phyloP scores from a whole-genome alignment of 768 basidiomycete species.

The Tricholoma saponaceum region DNA sequence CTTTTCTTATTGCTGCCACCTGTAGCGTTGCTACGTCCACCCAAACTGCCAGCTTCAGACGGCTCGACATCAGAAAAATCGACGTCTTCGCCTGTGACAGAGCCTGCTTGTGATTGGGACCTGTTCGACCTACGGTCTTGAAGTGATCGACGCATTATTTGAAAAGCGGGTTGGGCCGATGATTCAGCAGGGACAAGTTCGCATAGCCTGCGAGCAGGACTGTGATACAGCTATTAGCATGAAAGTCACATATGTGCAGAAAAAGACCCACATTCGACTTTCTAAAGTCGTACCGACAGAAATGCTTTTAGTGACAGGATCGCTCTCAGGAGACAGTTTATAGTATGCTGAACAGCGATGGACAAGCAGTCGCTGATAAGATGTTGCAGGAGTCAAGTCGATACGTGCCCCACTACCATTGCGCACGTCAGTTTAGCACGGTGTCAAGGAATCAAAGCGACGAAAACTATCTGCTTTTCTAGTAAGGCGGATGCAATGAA shows the following conservation, averaged over 20 bases:
- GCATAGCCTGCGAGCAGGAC: slow-evolving; percentile 64
- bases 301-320: slow-evolving; percentile 61
- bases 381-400: slow-evolving; percentile 65
- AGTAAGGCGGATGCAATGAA: slow-evolving; percentile 9
- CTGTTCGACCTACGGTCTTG: slow-evolving; percentile 48
- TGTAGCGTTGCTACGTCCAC: slow-evolving; percentile 62
- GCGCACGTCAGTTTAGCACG: slow-evolving; percentile 18
- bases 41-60: slow-evolving; percentile 75
- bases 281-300: slow-evolving; percentile 53
- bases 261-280: slow-evolving; percentile 66
- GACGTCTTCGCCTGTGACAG: slow-evolving; percentile 69
- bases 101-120: slow-evolving; percentile 68
- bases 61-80: slow-evolving; percentile 78
- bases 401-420: slow-evolving; percentile 46
- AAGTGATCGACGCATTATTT: slow-evolving; percentile 76
- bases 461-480: not conserved
- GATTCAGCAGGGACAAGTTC: slow-evolving; percentile 78
- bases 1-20: slow-evolving; percentile 62
- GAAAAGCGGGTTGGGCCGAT: slow-evolving; percentile 69
- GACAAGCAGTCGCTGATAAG: slow-evolving; percentile 82
- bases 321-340: slow-evolving; percentile 66
- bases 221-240: slow-evolving; percentile 27
- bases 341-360: slow-evolving; percentile 85
- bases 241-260: slow-evolving; percentile 6
- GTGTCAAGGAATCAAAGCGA: not conserved